These are phyloP conservation scores for Microdochium bolleyi DNA, from an alignment of 2,329 filamentous ascomycete species.

Conservation along the genomic window DNA sequence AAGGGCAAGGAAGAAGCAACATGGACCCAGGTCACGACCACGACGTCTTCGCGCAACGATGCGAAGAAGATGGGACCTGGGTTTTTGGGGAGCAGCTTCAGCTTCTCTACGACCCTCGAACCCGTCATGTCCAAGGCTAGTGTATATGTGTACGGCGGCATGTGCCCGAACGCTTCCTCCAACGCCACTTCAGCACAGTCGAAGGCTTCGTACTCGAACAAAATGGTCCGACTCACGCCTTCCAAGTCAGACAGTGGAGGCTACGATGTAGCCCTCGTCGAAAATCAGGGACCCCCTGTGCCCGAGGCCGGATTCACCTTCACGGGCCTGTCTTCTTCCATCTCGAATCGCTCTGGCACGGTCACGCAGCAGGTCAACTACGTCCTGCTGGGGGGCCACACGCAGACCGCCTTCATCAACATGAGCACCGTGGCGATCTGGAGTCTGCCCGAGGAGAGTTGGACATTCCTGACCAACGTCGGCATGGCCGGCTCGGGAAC, in stretches of 20 bases:
- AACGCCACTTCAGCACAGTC: constrained; percentile 52
- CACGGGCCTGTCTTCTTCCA: constrained; percentile 63
- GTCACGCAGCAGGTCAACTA: constrained; percentile 70
- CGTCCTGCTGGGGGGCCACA: constrained; percentile 80
- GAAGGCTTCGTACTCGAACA: constrained; percentile 68
- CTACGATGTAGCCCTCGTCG: constrained; percentile 29
- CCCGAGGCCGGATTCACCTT: constrained; percentile 83
- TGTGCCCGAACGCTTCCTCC: constrained; percentile 59
- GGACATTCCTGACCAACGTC: constrained; percentile 62
- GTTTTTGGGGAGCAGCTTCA: constrained; percentile 48
- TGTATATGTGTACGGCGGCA: constrained; percentile 78
- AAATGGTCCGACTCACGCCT: constrained; percentile 62
- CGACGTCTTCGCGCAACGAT: constrained; percentile 10
- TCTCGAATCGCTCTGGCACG: constrained; percentile 56
- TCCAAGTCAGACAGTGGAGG: constrained; percentile 17
- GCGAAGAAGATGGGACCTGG: constrained; percentile 30
- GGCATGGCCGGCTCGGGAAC: constrained; percentile 38
- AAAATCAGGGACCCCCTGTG: constrained; percentile 54
- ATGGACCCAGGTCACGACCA: constrained; percentile 29
- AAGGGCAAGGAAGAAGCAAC: constrained; percentile 25
- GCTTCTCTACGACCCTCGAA: constrained; percentile 57
- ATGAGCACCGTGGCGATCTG: constrained; percentile 88
- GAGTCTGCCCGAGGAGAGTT: constrained; percentile 76
- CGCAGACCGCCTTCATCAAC: constrained; percentile 76
- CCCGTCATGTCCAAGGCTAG: constrained; percentile 44